Conservation (phyloP, 75 land plant genomes). For the Selaginella tamariscina region DNA sequence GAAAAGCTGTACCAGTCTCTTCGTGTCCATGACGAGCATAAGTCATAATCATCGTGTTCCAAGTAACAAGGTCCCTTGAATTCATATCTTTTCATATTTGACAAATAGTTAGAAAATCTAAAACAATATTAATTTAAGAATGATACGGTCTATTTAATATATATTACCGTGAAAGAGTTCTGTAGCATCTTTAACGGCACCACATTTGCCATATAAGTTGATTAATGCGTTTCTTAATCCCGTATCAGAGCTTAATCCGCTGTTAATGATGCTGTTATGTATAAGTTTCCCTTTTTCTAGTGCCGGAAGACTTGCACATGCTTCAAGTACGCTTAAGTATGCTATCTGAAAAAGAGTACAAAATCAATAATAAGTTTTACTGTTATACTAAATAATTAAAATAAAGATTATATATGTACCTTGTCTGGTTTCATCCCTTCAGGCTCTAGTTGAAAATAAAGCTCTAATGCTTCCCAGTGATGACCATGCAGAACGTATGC, state of each 20-base stretch:
- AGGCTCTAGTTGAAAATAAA: neutral
- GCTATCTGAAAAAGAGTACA: no score
- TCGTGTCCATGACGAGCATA: neutral
- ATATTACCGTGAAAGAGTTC: neutral
- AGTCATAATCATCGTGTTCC: neutral
- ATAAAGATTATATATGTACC: no score
- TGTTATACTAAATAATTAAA: no score
- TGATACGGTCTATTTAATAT: no score
- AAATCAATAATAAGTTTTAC: no score
- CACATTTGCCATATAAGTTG: slow-evolving; percentile 21
- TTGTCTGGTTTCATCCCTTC: slow-evolving; percentile 2
- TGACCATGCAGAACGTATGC: neutral
- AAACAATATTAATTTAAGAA: no score
- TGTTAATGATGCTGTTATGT: slow-evolving; percentile 21
- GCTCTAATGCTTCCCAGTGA: neutral
- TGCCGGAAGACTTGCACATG: neutral
- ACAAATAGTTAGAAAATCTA: no score
- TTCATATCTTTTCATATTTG: no score
- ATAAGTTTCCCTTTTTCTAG: slow-evolving; percentile 19
- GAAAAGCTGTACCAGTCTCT: no score
- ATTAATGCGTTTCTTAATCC: slow-evolving; percentile 36
- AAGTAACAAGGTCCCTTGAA: neutral
- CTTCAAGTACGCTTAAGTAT: slow-evolving; percentile 2
- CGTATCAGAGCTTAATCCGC: slow-evolving; percentile 22
- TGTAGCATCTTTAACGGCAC: neutral